Evolutionary conservation across 176 grass and related monocot genomes (phyloP).

Genomic region (Typha latifolia): DNA sequence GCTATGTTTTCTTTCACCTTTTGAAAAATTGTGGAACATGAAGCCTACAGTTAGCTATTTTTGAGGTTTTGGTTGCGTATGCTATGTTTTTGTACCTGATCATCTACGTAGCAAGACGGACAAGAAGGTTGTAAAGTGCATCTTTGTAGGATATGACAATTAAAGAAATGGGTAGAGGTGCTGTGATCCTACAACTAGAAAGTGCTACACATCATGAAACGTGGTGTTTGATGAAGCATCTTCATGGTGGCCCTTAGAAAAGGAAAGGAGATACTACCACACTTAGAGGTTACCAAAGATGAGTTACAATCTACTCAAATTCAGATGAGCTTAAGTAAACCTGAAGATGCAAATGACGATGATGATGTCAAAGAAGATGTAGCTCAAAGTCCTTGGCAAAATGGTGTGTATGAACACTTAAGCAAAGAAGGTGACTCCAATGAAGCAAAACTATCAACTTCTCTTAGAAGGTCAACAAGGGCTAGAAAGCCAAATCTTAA

Average conservation of each 20-base stretch:
- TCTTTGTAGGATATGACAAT: constrained; percentile 25
- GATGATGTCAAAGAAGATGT: neutral
- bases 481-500: neutral
- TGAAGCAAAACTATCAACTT: neutral
- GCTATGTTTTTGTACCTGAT: constrained; percentile 11
- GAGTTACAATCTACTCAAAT: neutral
- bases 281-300: neutral
- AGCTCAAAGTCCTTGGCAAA: constrained; percentile 5
- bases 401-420: neutral
- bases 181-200: constrained; percentile 9
- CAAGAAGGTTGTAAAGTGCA: constrained; percentile 11
- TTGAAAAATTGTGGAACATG: constrained; percentile 11
- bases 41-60: constrained; percentile 1
- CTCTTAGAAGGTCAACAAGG: neutral
- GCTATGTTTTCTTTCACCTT: constrained; percentile 6
- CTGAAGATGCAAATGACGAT: neutral
- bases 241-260: too few relatives aligned
- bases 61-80: constrained; percentile 2
- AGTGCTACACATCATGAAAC: neutral
- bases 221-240: too few relatives aligned
- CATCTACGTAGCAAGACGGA: constrained; percentile 1
- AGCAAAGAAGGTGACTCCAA: neutral
- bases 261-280: too few relatives aligned
- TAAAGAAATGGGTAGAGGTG: neutral
- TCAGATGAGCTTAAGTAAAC: neutral